phyloP scores from a whole-genome alignment of 225 moss, liverwort and hornwort genomes.

The Polytrichum commune region DNA sequence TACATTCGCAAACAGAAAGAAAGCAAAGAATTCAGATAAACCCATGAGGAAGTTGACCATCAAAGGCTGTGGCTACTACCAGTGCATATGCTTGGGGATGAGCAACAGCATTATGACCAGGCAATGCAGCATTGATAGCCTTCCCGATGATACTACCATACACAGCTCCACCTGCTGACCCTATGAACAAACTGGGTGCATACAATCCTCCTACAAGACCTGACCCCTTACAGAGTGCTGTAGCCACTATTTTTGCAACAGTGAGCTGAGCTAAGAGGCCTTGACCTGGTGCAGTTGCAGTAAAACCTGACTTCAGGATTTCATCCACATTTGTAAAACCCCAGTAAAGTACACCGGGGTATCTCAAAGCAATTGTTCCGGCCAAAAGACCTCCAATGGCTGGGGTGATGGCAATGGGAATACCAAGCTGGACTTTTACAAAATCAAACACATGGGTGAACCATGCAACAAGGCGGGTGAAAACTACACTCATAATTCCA shows the following conservation, averaged over 20 bases:
- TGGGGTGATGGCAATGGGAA: slow-evolving; percentile 80
- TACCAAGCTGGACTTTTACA: slow-evolving; percentile 72
- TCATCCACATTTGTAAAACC: slow-evolving; percentile 97
- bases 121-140: slow-evolving; percentile 65
- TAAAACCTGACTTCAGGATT: slow-evolving; percentile 80
- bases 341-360: slow-evolving; percentile 97
- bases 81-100: slow-evolving; percentile 98
- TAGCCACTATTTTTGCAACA: slow-evolving; percentile 80
- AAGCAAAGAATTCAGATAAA: too few species aligned
- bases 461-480: slow-evolving; percentile 67
- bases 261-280: slow-evolving; percentile 75
- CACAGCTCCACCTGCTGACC: slow-evolving; percentile 77
- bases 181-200: slow-evolving; percentile 96
- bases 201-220: slow-evolving; percentile 93
- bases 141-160: slow-evolving; percentile 85
- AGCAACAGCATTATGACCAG: slow-evolving; percentile 75
- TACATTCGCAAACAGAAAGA: too few species aligned
- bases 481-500: slow-evolving; percentile 82
- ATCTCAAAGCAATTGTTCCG: slow-evolving; percentile 74
- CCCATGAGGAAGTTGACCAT: too few species aligned
- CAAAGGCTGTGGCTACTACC: slow-evolving; percentile 29
- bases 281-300: slow-evolving; percentile 76
- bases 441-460: slow-evolving; percentile 72
- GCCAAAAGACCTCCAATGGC: slow-evolving; percentile 83
- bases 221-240: slow-evolving; percentile 88